phyloP scores from a whole-genome alignment of 371 early-diverging fungal genomes.

The Umbelopsis sp. region DNA sequence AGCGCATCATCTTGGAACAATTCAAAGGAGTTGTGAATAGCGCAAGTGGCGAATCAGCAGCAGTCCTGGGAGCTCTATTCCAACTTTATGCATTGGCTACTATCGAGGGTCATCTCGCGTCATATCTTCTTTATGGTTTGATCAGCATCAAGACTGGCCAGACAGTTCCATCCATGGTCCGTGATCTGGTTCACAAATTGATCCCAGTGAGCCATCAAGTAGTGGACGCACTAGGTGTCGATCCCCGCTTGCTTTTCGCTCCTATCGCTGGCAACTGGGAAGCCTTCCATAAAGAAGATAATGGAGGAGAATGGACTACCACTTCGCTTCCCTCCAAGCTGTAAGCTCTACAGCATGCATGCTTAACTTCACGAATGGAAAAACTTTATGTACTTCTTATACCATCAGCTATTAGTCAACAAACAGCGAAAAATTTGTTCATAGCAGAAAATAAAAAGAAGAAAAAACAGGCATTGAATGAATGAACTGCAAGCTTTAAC shows the following conservation, averaged over 20 bases:
- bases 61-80: constrained; percentile 38
- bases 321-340: background rate
- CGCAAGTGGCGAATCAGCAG: constrained; percentile 31
- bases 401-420: too few relatives aligned
- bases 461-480: constrained; percentile 10
- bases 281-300: constrained; percentile 46
- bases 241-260: constrained; percentile 59
- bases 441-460: background rate
- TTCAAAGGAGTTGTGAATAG: constrained; percentile 33
- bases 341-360: background rate
- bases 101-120: constrained; percentile 54
- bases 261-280: constrained; percentile 71
- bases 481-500: constrained; percentile 2
- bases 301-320: constrained; percentile 31
- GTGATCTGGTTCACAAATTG: constrained; percentile 44
- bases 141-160: constrained; percentile 46
- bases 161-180: constrained; percentile 39
- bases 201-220: constrained; percentile 48
- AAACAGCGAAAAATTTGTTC: too few relatives aligned
- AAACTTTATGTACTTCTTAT: too few relatives aligned
- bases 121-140: constrained; percentile 52
- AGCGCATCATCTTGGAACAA: constrained; percentile 64
- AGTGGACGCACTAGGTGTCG: constrained; percentile 61
- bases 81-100: constrained; percentile 53
- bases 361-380: too few relatives aligned